Conservation (phyloP, 352 stramenopile species). For the Globisporangium canariense region DNA sequence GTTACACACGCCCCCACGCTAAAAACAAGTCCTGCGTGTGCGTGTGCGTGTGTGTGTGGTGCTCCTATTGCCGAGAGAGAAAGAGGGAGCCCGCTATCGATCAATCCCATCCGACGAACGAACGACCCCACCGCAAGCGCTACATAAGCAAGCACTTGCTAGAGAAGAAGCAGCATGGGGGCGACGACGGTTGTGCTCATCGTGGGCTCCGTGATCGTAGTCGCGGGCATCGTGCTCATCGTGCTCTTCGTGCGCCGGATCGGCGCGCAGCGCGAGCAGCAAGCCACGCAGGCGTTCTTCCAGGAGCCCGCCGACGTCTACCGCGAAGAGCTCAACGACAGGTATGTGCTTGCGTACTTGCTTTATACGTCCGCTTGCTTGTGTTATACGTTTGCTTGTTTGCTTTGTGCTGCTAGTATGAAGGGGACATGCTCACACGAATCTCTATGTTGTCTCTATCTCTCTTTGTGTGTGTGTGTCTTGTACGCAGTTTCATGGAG, state of each 20-base stretch:
- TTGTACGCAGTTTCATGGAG: conserved; percentile 53
- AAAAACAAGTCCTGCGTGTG: too few relatives aligned
- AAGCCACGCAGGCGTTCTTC: conserved; percentile 46
- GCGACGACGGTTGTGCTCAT: conserved; percentile 28
- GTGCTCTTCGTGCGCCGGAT: conserved; percentile 42
- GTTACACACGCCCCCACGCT: too few relatives aligned
- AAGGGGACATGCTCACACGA: too few relatives aligned
- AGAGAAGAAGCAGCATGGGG: conserved; percentile 15
- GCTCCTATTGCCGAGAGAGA: too few relatives aligned
- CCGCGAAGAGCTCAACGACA: conserved; percentile 81
- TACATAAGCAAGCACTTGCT: not conserved
- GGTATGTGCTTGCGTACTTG: conserved; percentile 15
- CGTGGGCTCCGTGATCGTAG: conserved; percentile 39
- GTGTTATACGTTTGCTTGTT: too few relatives aligned
- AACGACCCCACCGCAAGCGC: not conserved
- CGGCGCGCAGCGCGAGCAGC: conserved; percentile 31
- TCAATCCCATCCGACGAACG: not conserved
- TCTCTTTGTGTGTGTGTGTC: too few relatives aligned
- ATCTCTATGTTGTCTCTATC: too few relatives aligned
- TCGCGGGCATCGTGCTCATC: conserved; percentile 39
- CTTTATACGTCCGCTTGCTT: not conserved
- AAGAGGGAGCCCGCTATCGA: too few relatives aligned
- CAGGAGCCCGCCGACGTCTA: conserved; percentile 64
- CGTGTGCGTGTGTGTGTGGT: too few relatives aligned
- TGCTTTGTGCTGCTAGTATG: not conserved